Percentiles rank a stretch among this genome's conserved stretches.
phyloP scores from a whole-genome alignment of 164 flowering plant species.

The Nymphaea colorata region DNA sequence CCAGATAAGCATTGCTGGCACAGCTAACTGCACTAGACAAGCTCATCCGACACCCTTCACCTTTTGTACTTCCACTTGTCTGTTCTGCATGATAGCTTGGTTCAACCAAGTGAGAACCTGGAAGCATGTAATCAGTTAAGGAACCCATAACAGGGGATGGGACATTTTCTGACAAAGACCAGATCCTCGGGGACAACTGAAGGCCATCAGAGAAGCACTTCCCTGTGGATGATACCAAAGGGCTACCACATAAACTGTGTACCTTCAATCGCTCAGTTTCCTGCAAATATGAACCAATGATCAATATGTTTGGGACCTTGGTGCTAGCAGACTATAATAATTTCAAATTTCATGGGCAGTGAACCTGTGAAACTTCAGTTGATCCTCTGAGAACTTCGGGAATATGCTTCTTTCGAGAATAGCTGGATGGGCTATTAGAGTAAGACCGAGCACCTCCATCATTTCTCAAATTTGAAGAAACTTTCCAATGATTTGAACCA shows the following conservation, averaged over 20 bases:
- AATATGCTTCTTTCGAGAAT: conserved; percentile 35
- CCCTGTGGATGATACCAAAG: conserved; percentile 19
- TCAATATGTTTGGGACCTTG: neutral
- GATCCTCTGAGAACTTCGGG: conserved; percentile 37
- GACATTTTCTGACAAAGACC: neutral
- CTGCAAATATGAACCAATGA: neutral
- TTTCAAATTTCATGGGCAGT: neutral
- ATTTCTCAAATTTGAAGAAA: conserved; percentile 10
- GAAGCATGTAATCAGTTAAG: neutral
- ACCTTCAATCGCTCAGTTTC: conserved; percentile 23
- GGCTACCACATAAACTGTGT: conserved; percentile 31
- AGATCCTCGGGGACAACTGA: neutral
- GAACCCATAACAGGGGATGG: neutral
- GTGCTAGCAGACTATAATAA: too few species aligned
- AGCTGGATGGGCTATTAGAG: conserved; percentile 47
- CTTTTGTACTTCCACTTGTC: conserved; percentile 4
- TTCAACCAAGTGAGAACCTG: conserved; percentile 2
- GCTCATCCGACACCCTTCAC: conserved; percentile 9
- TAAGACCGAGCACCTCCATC: conserved; percentile 37
- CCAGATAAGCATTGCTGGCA: conserved; percentile 1
- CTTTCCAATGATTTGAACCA: conserved; percentile 16
- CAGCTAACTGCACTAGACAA: conserved; percentile 10
- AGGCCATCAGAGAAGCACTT: conserved; percentile 11
- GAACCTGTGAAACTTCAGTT: conserved; percentile 29
- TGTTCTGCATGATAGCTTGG: conserved; percentile 16